phyloP scores from a whole-genome alignment of 306 rosid species.

The Quercus variabilis region DNA sequence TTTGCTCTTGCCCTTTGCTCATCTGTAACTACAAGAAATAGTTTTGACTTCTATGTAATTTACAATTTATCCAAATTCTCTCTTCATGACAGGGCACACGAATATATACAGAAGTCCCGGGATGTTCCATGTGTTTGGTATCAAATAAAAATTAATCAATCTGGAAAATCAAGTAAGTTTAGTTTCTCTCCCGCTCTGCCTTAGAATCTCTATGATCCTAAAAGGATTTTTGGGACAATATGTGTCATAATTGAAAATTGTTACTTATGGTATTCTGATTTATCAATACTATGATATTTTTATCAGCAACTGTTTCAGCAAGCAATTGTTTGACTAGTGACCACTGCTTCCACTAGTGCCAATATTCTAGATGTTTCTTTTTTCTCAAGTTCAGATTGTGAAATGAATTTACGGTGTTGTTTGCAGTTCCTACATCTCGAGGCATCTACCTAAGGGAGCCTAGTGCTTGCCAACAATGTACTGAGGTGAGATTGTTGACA shows the following conservation, averaged over 20 bases:
- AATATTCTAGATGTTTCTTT: neutral
- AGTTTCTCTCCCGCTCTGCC: slow-evolving; percentile 5
- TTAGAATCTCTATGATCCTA: neutral
- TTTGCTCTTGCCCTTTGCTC: slow-evolving; percentile 26
- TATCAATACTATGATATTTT: neutral
- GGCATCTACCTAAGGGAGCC: slow-evolving; percentile 97
- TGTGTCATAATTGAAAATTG: neutral
- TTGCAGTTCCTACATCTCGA: slow-evolving; percentile 68
- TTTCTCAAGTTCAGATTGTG: neutral
- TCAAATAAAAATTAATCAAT: slow-evolving; percentile 64
- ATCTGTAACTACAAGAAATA: slow-evolving; percentile 8
- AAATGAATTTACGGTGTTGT: slow-evolving; percentile 1
- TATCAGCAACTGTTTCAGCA: neutral
- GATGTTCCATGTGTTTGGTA: slow-evolving; percentile 70
- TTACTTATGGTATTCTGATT: neutral
- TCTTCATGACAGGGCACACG: slow-evolving; percentile 73
- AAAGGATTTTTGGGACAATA: neutral
- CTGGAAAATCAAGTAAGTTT: slow-evolving; percentile 85
- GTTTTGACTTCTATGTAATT: slow-evolving; percentile 6
- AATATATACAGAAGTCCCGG: slow-evolving; percentile 61
- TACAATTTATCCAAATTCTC: slow-evolving; percentile 12
- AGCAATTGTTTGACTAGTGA: neutral
- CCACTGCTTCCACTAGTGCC: neutral
- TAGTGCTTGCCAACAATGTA: slow-evolving; percentile 60
- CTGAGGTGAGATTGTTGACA: slow-evolving; percentile 68